Evolutionary conservation across 2,329 filamentous ascomycete genomes (phyloP), one percentile per base, ranked within the genome.

Genomic region (Penicillium brasilianum): DNA sequence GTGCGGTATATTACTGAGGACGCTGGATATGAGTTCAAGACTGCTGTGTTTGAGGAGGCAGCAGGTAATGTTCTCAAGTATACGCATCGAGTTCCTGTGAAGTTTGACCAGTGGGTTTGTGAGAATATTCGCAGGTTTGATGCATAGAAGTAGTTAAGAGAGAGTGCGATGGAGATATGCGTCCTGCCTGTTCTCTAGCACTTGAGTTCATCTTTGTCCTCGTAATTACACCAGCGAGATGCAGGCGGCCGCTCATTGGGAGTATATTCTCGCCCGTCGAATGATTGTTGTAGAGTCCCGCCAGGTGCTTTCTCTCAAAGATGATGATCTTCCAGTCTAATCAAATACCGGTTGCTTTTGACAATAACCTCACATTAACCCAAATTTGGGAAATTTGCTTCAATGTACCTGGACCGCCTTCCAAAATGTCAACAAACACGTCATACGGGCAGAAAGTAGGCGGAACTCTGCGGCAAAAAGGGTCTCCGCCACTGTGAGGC

Each of bases 81-180:
- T 59, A 71, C 73, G 7, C 68, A 73, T 0, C 66, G 68, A 48
- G 61, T 69, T 18, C 61, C 75, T 7, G 66, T 62, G 25, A 61
- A 48, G 13, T 75, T 79, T 57, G 61, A 72, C 46, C 69, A 78
- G 22, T 80, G 75, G 75, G 69, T 73, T 13, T 66, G 71, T 34
- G 62, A 59, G 37, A 76, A 79, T 55, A 16, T 34, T 50, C 28
- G 18, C 0, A 18, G 8, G 6, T 34, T 49, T 10, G 6, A 50
- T n/a, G 48, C 10, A 9, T 50, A 14, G 25, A 28, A 3, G 10
- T 2, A 34, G 11, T 10, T 2, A 34, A 2, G 11, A 2, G 32
- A 34, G 32, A 34, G 32, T 34, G 8, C 10, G 8, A 9, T 34
- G 8, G 11, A 13, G 10, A 34, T 34, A 34, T 34, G 10, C n/a